Conservation (phyloP, 495 filamentous ascomycete genomes). For the Penicilliopsis zonata region DNA sequence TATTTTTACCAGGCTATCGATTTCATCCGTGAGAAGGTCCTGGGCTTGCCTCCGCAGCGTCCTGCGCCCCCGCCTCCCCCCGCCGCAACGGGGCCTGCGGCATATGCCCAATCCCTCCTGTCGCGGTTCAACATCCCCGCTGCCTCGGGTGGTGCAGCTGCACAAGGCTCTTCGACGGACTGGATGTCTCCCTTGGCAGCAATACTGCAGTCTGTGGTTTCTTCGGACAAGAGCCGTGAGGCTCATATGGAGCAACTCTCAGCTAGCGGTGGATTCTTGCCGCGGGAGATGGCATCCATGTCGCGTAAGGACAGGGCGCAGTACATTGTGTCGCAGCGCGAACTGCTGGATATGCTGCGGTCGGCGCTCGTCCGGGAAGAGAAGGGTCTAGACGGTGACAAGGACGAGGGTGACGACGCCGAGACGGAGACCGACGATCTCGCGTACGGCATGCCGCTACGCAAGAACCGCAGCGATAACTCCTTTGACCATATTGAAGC, state of each 20-base stretch:
- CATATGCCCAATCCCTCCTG: slow-evolving; percentile 70
- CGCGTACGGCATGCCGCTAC: slow-evolving; percentile 37
- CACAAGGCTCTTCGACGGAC: slow-evolving; percentile 55
- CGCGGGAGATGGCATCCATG: slow-evolving; percentile 45
- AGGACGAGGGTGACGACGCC: slow-evolving; percentile 35
- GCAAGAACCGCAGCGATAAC: slow-evolving; percentile 60
- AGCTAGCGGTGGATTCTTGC: slow-evolving; percentile 52
- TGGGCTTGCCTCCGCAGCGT: slow-evolving; percentile 53
- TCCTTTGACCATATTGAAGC: slow-evolving; percentile 77
- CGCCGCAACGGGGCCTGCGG: slow-evolving; percentile 28
- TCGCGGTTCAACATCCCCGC: slow-evolving; percentile 74
- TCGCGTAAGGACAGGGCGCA: slow-evolving; percentile 47
- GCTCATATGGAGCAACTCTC: slow-evolving; percentile 40
- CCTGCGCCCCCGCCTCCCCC: slow-evolving; percentile 40
- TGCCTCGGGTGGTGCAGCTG: slow-evolving; percentile 21
- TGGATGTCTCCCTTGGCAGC: slow-evolving; percentile 51
- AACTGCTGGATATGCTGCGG: slow-evolving; percentile 57
- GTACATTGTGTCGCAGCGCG: slow-evolving; percentile 62
- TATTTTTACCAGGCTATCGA: slow-evolving; percentile 76
- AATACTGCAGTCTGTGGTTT: slow-evolving; percentile 43
- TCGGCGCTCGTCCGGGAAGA: slow-evolving; percentile 68
- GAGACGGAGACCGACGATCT: slow-evolving; percentile 33
- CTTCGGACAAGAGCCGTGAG: slow-evolving; percentile 30
- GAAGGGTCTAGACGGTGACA: slow-evolving; percentile 28
- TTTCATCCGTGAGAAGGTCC: slow-evolving; percentile 55